Evolutionary conservation across 257 asterid genomes (phyloP).

Genomic region (Penstemon barbatus): DNA sequence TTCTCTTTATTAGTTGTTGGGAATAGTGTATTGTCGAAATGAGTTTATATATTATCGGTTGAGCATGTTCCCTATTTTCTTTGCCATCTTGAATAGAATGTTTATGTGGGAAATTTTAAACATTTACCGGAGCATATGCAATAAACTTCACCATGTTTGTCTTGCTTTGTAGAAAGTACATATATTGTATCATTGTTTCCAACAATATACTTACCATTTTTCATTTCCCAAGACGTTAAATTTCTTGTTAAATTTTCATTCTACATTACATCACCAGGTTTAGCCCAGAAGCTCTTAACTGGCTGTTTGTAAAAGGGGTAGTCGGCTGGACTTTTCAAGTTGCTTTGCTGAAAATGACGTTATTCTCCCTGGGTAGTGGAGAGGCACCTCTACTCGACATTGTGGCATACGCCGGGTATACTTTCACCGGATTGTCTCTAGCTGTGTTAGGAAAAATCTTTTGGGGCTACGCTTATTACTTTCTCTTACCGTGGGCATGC

Average conservation of each 20-base stretch:
- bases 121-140: neutral
- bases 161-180: neutral
- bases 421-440: slow-evolving; percentile 49
- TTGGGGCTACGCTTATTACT: slow-evolving; percentile 50
- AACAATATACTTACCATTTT: neutral
- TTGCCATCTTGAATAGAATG: neutral
- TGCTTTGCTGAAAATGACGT: slow-evolving; percentile 46
- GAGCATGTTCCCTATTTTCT: neutral
- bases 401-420: slow-evolving; percentile 53
- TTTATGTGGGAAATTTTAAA: no score
- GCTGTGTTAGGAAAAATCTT: slow-evolving; percentile 47
- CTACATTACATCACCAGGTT: slow-evolving; percentile 38
- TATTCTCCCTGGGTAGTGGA: slow-evolving; percentile 54
- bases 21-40: neutral
- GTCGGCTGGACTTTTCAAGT: slow-evolving; percentile 60
- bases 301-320: slow-evolving; percentile 48
- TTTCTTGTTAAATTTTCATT: neutral
- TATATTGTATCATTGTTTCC: neutral
- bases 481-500: slow-evolving; percentile 54
- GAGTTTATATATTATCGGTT: neutral
- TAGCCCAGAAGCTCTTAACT: slow-evolving; percentile 57
- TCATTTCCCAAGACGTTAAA: neutral
- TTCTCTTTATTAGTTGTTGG: neutral
- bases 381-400: slow-evolving; percentile 63
- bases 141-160: neutral